Base-by-base conservation (phyloP, 116 monocot genomes). In the Trichopus zeylanicus region DNA sequence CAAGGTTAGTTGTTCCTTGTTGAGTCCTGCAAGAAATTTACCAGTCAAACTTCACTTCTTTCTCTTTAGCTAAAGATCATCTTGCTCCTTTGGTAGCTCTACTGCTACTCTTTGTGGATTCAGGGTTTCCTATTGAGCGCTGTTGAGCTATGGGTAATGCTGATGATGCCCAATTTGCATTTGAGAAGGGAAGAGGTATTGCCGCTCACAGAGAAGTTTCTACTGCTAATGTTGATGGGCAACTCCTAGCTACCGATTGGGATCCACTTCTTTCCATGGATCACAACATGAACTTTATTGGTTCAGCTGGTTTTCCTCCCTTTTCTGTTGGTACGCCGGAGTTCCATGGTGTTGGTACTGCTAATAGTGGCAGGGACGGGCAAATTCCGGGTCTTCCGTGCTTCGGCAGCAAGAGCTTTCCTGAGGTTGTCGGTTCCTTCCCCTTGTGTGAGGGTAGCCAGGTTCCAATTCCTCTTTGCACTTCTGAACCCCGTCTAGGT, bases 11-110 rank as follows among this genome's bases (percentile, higher is more conserved):
- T 80, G 74, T 83, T 78, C 76, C 78, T 75, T 75, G 73, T 71
- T 76, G 60, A 79, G 75, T 63, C 67, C 49, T 72, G 56, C 75
- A 88, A 80, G 88, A 67, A 80, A 77, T 78, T 33, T 69, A 83
- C 65, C 75, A 70, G 72, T 87, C 78, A 67, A 78, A 65, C 51
- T 65, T 48, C 31, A 32, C 35, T 53, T 27, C 51, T 27, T 54
- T 31, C 61, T 64, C 71, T 67, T 69, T 67, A 60, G 39, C 33
- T 73, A 75, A 70, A 84, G 65, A 57, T 42, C 46, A 39, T 65
- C 67, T 68, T 64, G 59, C 39, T 59, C 53, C 47, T 37, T 54
- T 32, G 20, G 31, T 61, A 34, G n/a, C 53, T n/a, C n/a, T n/a
- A n/a, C n/a, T n/a, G n/a, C 42, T 56, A 55, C 20, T 3, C 16